A percentile compares a stretch with the other conserved stretches of the same genome.
phyloP scores from a whole-genome alignment of 345 rosid species.

The Heritiera fomes region DNA sequence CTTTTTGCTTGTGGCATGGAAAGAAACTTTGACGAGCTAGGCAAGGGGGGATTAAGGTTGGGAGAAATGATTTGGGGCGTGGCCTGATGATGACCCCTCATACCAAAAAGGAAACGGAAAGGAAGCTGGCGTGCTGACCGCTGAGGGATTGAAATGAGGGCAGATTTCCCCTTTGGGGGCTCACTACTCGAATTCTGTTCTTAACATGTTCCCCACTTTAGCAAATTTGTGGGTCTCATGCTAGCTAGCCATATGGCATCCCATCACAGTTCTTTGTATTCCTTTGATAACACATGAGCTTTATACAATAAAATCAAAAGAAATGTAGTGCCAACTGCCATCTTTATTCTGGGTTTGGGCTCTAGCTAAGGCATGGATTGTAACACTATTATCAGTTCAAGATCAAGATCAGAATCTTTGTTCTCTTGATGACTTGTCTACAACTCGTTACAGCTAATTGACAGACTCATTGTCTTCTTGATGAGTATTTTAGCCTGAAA shows the following conservation, averaged over 20 bases:
- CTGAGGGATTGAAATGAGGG: constrained; percentile 23
- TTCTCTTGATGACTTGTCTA: too few relatives aligned
- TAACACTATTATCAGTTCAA: too few relatives aligned
- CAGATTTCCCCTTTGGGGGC: constrained; percentile 11
- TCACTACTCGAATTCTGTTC: constrained; percentile 27
- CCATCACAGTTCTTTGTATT: neutral
- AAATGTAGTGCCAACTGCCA: too few relatives aligned
- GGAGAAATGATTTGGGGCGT: constrained; percentile 56
- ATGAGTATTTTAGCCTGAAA: too few relatives aligned
- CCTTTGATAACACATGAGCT: constrained; percentile 8
- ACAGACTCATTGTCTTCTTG: too few relatives aligned
- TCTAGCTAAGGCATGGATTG: too few relatives aligned
- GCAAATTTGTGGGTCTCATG: constrained; percentile 44
- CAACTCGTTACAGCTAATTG: too few relatives aligned
- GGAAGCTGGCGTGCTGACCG: constrained; percentile 40
- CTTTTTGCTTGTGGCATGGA: constrained; percentile 13
- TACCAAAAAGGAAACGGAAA: constrained; percentile 25
- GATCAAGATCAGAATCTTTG: too few relatives aligned
- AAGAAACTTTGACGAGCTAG: constrained; percentile 11
- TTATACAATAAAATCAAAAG: neutral
- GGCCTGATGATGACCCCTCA: constrained; percentile 46
- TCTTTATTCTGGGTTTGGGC: too few relatives aligned
- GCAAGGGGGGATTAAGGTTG: constrained; percentile 17
- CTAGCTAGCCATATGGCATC: constrained; percentile 12
- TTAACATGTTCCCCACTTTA: constrained; percentile 49